Evolutionary conservation across 208 protist species (phyloP).

Genomic region (Phytomonas sp.): DNA sequence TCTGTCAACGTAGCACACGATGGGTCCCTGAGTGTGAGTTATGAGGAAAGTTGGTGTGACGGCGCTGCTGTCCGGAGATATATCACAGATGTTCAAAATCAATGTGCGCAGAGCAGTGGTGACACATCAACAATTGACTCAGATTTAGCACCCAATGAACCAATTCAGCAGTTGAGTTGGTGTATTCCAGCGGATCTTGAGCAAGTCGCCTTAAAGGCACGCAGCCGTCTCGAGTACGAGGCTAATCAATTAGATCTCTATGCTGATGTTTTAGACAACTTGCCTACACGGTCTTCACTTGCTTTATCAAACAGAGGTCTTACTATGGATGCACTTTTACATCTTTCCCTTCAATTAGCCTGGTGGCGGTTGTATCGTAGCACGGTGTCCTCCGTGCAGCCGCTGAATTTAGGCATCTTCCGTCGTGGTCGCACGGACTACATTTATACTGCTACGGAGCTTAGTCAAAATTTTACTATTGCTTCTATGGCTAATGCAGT

Average conservation of each 20-base stretch:
- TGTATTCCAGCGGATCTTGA: constrained; percentile 30
- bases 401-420: constrained; percentile 47
- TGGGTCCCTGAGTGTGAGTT: constrained; percentile 49
- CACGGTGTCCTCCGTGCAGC: constrained; percentile 43
- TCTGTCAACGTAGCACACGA: constrained; percentile 52
- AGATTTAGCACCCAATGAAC: constrained; percentile 21
- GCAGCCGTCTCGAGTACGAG: constrained; percentile 21
- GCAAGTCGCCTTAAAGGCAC: constrained; percentile 20
- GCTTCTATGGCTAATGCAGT: neutral
- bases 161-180: constrained; percentile 44
- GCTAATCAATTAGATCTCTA: constrained; percentile 39
- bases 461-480: neutral
- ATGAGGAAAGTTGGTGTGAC: constrained; percentile 78
- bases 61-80: constrained; percentile 57
- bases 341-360: constrained; percentile 64
- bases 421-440: constrained; percentile 54
- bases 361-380: constrained; percentile 68
- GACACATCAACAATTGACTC: constrained; percentile 19
- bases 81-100: constrained; percentile 43
- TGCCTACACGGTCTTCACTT: neutral
- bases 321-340: constrained; percentile 16
- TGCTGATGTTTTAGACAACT: constrained; percentile 23
- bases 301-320: neutral
- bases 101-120: constrained; percentile 28
- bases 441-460: constrained; percentile 17